Base-by-base conservation (phyloP, 495 filamentous ascomycete species). In the Astrothelium subdiscretum region DNA sequence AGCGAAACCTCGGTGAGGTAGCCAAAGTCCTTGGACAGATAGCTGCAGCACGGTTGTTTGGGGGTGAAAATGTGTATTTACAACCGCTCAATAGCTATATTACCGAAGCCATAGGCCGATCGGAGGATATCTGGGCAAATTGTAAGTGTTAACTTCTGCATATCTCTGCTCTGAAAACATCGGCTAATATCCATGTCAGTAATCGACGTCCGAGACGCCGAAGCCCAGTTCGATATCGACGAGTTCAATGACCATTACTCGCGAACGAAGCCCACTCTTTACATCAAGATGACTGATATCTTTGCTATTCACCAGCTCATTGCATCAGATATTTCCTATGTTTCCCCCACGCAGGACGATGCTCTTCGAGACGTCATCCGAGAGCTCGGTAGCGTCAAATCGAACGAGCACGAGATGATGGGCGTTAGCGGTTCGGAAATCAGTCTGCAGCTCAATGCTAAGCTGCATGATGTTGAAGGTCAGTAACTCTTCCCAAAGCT, bases 211-310 rank as follows among this genome's bases (percentile, higher is more conserved):
- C 87, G 88, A 54, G 86, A 90, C 67, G 87, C 88, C 2, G 95
- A 97, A 71, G 81, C 83, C 52, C 91, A 92, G 24, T 98, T 96
- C 71, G 95, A 97, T 71, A 97, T 97, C 70, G 94, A 97, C 70
- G 92, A 97, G 66, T 97, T 92, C 80, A 96, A 97, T 67, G 94
- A 99, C 69, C 82, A 97, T 29, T 97, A 97, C 68, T 87, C 92
- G 57, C 90, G 92, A 68, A 92, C 89, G 59, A 95, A 96, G 70
- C 94, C 94, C 2, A 97, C 92, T 2, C 78, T 99, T 22, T 99
- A 96, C 77, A 95, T 99, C 74, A 99, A 99, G 74, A 91, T 97
- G 86, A 83, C 88, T 18, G 94, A 99, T 72, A 90, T 99, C 63
- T 97, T 97, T 73, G 88, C 95, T 24, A 91, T 99, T 61, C 94